Evolutionary conservation across 2,329 filamentous ascomycete genomes (phyloP), one percentile per base, ranked within the genome.

Genomic region (Fonsecaea multimorphosa): DNA sequence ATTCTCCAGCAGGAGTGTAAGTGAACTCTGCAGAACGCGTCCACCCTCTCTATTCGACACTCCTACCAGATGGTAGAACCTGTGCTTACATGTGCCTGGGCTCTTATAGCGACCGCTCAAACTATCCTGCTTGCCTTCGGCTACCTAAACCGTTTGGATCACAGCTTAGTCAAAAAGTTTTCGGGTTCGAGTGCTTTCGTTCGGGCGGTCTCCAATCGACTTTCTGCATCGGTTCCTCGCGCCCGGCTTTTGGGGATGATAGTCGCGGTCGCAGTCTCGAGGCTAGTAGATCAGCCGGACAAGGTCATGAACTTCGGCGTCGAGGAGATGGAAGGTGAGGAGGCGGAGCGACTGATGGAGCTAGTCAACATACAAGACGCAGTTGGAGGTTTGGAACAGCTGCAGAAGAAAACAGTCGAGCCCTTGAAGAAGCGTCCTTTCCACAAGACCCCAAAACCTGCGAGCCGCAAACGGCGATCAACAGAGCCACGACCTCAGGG

Each of bases 201-300:
- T 56, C 89, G 86, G 68, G 85, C 89, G 6, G 88, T 97, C 36
- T 97, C 95, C 0, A 97, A 96, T 75, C 87, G 93, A 27, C 86
- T 99, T 6, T 87, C 88, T 12, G 86, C 92, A 16, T 89, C 92
- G 3, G 93, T 95, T 46, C 82, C 82, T 6, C 85, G 89, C 70
- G 89, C 91, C 16, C 87, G 93, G 19, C 91, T 96, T 71, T 83
- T 99, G 0, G 95, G 95, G 0, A 96, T 99, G 87, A 83, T 91
- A 1, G 88, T 97, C 34, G 95, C 92, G 3, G 92, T 92, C 70
- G 87, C 89, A 1, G 80, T 90, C 2, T 89, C 87, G 0, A 80
- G 80, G 53, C 78, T 97, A 56, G 81, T 87, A 14, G 90, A 91
- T 71, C 81, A 85, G 63, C 85, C 84, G 29, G 89, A 89, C 8